phyloP scores from a whole-genome alignment of 164 flowering plant species.

The Kingdonia uniflora region DNA sequence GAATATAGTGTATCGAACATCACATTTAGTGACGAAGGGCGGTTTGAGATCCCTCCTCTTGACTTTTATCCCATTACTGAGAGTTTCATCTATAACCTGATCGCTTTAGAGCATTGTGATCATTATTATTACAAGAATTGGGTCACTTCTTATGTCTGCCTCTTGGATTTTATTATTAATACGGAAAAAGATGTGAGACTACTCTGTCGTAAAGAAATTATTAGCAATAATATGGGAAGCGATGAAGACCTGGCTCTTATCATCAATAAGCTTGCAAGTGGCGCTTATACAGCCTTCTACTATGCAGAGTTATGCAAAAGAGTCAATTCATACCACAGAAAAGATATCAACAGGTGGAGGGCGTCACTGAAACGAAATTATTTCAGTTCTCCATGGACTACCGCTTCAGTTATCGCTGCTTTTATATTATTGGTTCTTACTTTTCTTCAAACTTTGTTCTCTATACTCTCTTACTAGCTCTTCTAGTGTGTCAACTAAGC shows the following conservation, averaged over 20 bases:
- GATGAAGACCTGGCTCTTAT: constrained; percentile 2
- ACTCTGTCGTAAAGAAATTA: constrained; percentile 2
- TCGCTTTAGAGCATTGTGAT: constrained; percentile 13
- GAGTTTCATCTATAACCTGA: background rate
- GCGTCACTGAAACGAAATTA: too few species aligned
- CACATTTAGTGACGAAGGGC: background rate
- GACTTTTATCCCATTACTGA: background rate
- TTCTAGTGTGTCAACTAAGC: too few species aligned
- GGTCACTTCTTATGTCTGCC: constrained; percentile 11
- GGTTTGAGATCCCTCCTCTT: background rate
- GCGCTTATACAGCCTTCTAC: too few species aligned
- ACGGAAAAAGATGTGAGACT: constrained; percentile 6
- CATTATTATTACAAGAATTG: too few species aligned
- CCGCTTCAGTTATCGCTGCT: too few species aligned
- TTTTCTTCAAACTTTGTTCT: too few species aligned
- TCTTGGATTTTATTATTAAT: constrained; percentile 2
- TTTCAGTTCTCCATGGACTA: too few species aligned
- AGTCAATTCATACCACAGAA: too few species aligned
- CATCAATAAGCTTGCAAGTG: constrained; percentile 5
- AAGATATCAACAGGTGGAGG: too few species aligned
- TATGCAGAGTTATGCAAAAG: too few species aligned
- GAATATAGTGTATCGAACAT: background rate
- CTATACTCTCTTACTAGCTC: too few species aligned
- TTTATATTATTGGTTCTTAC: too few species aligned
- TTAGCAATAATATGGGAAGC: background rate